Conservation (phyloP, 345 rosid genomes). For the Cardamine resedifolia region DNA sequence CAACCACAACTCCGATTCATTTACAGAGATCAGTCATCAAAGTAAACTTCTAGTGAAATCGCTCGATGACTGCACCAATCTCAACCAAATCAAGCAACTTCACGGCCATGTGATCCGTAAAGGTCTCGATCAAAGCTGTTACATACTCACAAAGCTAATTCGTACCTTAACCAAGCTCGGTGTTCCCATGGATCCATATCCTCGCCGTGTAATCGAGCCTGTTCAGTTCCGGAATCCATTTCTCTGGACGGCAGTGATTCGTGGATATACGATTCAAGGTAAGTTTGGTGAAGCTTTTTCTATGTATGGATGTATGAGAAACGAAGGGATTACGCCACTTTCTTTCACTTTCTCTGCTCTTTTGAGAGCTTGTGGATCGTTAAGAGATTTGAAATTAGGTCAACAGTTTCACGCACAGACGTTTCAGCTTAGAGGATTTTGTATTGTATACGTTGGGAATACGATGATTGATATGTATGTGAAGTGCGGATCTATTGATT, state of each 20-base stretch:
- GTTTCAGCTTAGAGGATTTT: conserved; percentile 63
- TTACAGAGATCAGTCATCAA: conserved; percentile 33
- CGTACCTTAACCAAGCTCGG: conserved; percentile 57
- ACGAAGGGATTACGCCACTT: conserved; percentile 48
- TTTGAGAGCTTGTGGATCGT: conserved; percentile 55
- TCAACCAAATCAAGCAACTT: conserved; percentile 54
- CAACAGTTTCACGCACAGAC: conserved; percentile 74
- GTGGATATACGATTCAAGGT: conserved; percentile 59
- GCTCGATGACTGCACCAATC: conserved; percentile 47
- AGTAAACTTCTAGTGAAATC: conserved; percentile 28
- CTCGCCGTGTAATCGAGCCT: conserved; percentile 52
- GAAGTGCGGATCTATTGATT: conserved; percentile 51
- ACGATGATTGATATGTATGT: conserved; percentile 61
- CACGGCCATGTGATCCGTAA: conserved; percentile 52
- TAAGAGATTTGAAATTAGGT: conserved; percentile 51
- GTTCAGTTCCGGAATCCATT: conserved; percentile 63
- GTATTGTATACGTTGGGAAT: conserved; percentile 59
- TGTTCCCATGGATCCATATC: conserved; percentile 53
- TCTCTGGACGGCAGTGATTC: conserved; percentile 70
- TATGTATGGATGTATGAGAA: conserved; percentile 56
- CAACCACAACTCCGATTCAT: conserved; percentile 19
- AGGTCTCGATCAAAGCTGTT: conserved; percentile 58
- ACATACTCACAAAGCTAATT: conserved; percentile 63
- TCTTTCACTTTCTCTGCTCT: conserved; percentile 82
- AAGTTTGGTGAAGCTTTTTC: conserved; percentile 39